Percentiles rank a stretch among this genome's conserved stretches.
Conservation (phyloP, 2,329 filamentous ascomycete species). For the Cordyceps javanica region DNA sequence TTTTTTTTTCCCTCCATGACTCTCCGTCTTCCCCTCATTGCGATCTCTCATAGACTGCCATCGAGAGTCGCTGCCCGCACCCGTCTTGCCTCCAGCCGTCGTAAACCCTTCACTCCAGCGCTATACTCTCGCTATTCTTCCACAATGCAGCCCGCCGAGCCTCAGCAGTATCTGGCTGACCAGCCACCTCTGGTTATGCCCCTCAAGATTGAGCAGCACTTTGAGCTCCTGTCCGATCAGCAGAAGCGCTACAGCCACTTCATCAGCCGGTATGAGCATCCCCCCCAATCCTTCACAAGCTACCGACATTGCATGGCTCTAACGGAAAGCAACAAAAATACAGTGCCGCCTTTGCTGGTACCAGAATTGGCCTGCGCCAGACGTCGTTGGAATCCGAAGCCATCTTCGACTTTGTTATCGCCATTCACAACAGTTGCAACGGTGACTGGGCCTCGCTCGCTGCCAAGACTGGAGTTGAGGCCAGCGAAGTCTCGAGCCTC, state of each 20-base stretch:
- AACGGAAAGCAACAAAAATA: neutral
- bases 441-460: conserved; percentile 68
- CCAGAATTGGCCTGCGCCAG: conserved; percentile 72
- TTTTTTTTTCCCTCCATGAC: conserved; percentile 26
- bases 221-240: conserved; percentile 66
- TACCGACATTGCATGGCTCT: conserved; percentile 37
- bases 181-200: conserved; percentile 82
- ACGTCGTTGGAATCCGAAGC: conserved; percentile 74
- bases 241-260: conserved; percentile 90
- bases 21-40: conserved; percentile 28
- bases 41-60: conserved; percentile 30
- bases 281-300: neutral
- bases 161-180: conserved; percentile 81
- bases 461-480: conserved; percentile 56
- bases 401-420: conserved; percentile 75
- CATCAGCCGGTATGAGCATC: conserved; percentile 61
- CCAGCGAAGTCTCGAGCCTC: conserved; percentile 60
- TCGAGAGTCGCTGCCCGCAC: conserved; percentile 13
- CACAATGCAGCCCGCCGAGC: conserved; percentile 54
- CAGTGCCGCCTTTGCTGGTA: conserved; percentile 72
- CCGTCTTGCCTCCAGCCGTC: neutral
- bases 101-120: conserved; percentile 17
- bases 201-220: conserved; percentile 88
- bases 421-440: conserved; percentile 57
- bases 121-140: conserved; percentile 14